Percentiles rank a stretch among this genome's conserved stretches.
These are phyloP conservation scores for Cytospora leucostoma DNA, from an alignment of 2,329 filamentous ascomycete genomes.

Conservation along the genomic window DNA sequence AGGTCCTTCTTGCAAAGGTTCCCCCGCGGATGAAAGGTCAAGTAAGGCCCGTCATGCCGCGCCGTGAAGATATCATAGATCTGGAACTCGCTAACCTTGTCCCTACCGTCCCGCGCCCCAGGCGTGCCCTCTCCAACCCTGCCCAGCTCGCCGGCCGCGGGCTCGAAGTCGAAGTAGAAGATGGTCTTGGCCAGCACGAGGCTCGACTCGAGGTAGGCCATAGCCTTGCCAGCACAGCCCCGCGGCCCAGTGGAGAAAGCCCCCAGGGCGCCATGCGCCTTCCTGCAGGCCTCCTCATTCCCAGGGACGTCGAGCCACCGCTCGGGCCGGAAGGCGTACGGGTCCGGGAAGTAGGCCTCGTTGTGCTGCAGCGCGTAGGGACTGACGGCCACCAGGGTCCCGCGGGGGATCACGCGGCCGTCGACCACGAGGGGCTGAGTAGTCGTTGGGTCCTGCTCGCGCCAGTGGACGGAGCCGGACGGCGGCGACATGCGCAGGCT, in stretches of 20 bases:
- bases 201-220: slow-evolving; percentile 32
- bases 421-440: slow-evolving; percentile 10
- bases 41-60: slow-evolving; percentile 2
- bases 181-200: slow-evolving; percentile 31
- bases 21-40: slow-evolving; percentile 1
- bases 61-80: slow-evolving; percentile 8
- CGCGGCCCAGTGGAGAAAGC: slow-evolving; percentile 38
- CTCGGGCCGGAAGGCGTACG: slow-evolving; percentile 24
- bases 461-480: slow-evolving; percentile 9
- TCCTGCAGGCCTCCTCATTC: background rate
- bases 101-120: background rate
- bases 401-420: slow-evolving; percentile 12
- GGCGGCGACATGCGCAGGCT: slow-evolving; percentile 19
- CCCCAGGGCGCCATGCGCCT: slow-evolving; percentile 7
- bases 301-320: background rate
- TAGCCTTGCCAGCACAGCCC: slow-evolving; percentile 38
- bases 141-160: background rate
- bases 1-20: background rate
- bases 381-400: slow-evolving; percentile 20
- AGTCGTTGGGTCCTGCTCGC: slow-evolving; percentile 11
- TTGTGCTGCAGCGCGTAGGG: slow-evolving; percentile 22
- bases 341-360: slow-evolving; percentile 39
- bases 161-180: slow-evolving; percentile 28
- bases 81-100: slow-evolving; percentile 11
- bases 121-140: background rate